Base-by-base conservation (phyloP, 2,329 filamentous ascomycete genomes). In the Neofusicoccum ribis region DNA sequence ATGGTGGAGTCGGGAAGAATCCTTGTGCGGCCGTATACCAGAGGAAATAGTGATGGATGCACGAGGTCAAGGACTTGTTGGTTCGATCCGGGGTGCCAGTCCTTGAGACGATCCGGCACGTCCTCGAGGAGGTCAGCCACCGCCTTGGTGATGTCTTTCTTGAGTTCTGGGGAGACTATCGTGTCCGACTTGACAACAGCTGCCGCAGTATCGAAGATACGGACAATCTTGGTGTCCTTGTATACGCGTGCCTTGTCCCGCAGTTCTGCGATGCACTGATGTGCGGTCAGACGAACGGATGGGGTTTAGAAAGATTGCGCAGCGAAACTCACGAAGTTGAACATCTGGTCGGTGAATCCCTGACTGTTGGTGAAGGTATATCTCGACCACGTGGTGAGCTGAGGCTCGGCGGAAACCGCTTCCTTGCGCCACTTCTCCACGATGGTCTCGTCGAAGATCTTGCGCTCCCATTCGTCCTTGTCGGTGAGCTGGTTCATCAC, bases 81-180 rank as follows among this genome's bases (percentile, higher is more conserved):
- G 47, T 86, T 77, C 0, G 83, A 86, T 5, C 81, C 78, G 0
- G 88, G 88, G 72, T 90, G 86, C 82, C 84, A 90, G 72, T 89
- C 88, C 67, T 84, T 83, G 39, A 78, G 58, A 0, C 76, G 63
- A 1, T 82, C 81, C 0, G 83, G 81, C 0, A 84, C 78, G 34
- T 84, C 73, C 64, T 88, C 83, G 1, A 91, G 76, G 7, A 36
- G 54, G 0, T 71, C 70, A 2, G 72, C 71, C n/a, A 84, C 80
- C 0, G 79, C 81, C 2, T 71, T 68, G 46, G 69, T 77, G 5
- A 90, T 76, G 1, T 77, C 72, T 0, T 79, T 20, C 9, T 73
- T 70, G 12, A 85, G 66, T 1, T 74, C 69, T 0, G 72, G 61
- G 0, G 78, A 65, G 3, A 87, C 71, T 3, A 78, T 70, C 2